Base-by-base conservation (phyloP, 371 early-diverging fungal species). In the Nosema granulosis region DNA sequence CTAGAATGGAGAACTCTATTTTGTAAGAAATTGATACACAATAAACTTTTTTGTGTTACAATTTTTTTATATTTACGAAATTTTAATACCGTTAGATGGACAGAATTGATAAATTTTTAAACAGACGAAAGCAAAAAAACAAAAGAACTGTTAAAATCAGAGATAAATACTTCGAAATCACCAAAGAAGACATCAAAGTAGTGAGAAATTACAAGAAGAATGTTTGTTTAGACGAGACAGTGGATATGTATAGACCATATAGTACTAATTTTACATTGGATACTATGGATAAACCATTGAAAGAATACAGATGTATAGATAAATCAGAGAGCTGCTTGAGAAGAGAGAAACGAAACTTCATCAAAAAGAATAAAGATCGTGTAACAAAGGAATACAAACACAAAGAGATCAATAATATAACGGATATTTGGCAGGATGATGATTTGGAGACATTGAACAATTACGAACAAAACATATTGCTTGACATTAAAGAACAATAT, bases 81-180 rank as follows among this genome's bases (percentile, higher is more conserved):
- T n/a, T n/a, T n/a, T n/a, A n/a, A n/a, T n/a, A n/a, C n/a, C n/a
- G n/a, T n/a, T n/a, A 49, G 67, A 80, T 80, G 81, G 81, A 80
- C 28, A 52, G 75, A 65, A 80, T 80, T n/a, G 77, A 80, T 37
- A 80, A 68, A 63, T 80, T 80, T 71, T 54, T 80, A 13, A 43
- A 52, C 1, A 68, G 43, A 34, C 12, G 81, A 37, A 77, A 43
- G 29, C 18, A 58, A 50, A 80, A 77, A 43, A 62, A 68, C 32
- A 49, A 56, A 20, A 76, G 54, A 59, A 65, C 49, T 43, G 29
- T 80, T 22, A 49, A 56, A 51, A 54, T 26, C 38, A 59, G 69
- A 0, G 56, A 66, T 1, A 76, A 77, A 38, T 32, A 58, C 32
- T 73, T 62, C 59, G 34, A 72, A 43, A 74, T 80, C 12, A 74